Evolutionary conservation across 177 flowering plant species (phyloP), one percentile per base, ranked within the genome.

Genomic region (Telopea speciosissima): DNA sequence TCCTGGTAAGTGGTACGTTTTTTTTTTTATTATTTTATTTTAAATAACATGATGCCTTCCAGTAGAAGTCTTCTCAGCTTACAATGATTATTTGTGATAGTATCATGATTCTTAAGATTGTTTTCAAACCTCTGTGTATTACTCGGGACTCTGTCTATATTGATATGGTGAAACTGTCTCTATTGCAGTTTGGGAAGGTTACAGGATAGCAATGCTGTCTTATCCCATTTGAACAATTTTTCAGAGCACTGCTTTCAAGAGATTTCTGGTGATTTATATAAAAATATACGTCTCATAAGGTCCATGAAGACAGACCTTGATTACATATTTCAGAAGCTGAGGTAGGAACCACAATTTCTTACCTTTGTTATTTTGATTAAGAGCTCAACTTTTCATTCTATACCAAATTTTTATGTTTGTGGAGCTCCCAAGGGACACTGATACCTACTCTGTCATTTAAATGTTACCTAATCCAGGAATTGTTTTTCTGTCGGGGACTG

Each of bases 291-390:
- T 40, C 79, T 90, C 44, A 54, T 96, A 70, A 88, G 72, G 80
- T 90, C 99, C 25, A 91, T 96, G 95, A 96, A 93, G 77, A 68
- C 87, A 2, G 99, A 96, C 80, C 96, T 96, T 25, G 97, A 93
- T 79, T 87, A 88, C 82, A 90, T 91, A 59, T 96, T 93, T 76
- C 95, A 73, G 70, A 96, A 91, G 80, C 88, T 96, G 71, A 90
- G 98, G 98, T 94, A 81, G 56, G 23, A 10, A 5, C 24, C 36
- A 22, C 11, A n/a, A 36, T 59, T 31, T 33, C 0, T 36, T 26
- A 24, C 59, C 13, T 42, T 45, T n/a, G 45, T 60, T 58, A 7
- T n/a, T 58, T 8, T 58, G 9, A 58, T 1, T 58, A 58, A 17
- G 61, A 58, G 19, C 54, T 49, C 19, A 49, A 49, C n/a, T 58